Conservation (phyloP, 2,329 filamentous ascomycete genomes). For the Scedosporium dehoogii region DNA sequence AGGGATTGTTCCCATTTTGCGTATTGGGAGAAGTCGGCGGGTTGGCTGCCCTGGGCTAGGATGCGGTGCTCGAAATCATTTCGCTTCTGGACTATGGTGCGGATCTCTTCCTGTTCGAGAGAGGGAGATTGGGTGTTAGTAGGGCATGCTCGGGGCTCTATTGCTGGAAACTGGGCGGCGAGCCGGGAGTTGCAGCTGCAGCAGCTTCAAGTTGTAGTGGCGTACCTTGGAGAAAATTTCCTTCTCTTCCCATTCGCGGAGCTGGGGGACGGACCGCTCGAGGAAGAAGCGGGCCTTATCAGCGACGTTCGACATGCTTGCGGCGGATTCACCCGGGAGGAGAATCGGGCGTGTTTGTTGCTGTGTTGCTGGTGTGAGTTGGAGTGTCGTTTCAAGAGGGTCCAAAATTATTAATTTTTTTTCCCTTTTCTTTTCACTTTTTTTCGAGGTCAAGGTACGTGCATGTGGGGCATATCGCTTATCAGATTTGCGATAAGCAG, state of each 20-base stretch:
- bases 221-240: slow-evolving; percentile 73
- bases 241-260: slow-evolving; percentile 87
- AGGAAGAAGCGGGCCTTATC: slow-evolving; percentile 95
- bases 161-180: not conserved
- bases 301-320: slow-evolving; percentile 65
- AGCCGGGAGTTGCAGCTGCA: too few species aligned
- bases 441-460: slow-evolving; percentile 10
- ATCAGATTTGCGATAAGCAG: slow-evolving; percentile 1
- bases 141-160: not conserved
- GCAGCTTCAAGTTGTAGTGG: too few species aligned
- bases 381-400: slow-evolving; percentile 1
- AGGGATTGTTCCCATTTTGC: slow-evolving; percentile 60
- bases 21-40: slow-evolving; percentile 77
- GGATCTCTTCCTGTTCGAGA: slow-evolving; percentile 68
- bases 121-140: not conserved
- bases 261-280: slow-evolving; percentile 82
- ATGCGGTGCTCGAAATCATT: slow-evolving; percentile 90
- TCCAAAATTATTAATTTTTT: slow-evolving; percentile 4
- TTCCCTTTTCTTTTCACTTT: slow-evolving; percentile 3
- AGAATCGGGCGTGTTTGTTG: not conserved
- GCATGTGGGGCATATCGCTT: slow-evolving; percentile 2
- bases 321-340: not conserved
- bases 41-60: slow-evolving; percentile 66
- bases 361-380: not conserved
- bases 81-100: slow-evolving; percentile 76